A percentile compares a stretch with the other conserved stretches of the same genome.
These are phyloP conservation scores for Ceriops tagal DNA, from an alignment of 345 rosid genomes.

Conservation along the genomic window DNA sequence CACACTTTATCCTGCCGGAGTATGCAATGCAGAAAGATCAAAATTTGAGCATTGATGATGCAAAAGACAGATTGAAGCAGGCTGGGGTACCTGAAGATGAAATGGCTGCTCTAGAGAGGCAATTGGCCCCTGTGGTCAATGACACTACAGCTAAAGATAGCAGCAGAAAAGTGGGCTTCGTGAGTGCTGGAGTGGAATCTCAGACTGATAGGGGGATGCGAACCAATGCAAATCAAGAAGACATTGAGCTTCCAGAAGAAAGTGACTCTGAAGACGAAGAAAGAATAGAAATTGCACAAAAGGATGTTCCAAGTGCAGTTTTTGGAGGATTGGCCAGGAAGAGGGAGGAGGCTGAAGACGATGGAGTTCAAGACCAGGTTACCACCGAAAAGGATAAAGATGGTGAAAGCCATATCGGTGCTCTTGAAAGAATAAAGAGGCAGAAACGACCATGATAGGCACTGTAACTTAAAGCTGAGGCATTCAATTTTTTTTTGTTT, in stretches of 20 bases:
- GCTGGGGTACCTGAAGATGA: slow-evolving; percentile 88
- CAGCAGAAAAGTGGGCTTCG: slow-evolving; percentile 68
- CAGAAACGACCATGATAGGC: slow-evolving; percentile 34
- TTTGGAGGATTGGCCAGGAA: slow-evolving; percentile 71
- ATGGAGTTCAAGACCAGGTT: slow-evolving; percentile 14
- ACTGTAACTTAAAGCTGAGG: background rate
- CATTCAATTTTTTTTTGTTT: background rate
- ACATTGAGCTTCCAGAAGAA: slow-evolving; percentile 79
- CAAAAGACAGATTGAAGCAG: slow-evolving; percentile 76
- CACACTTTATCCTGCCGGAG: slow-evolving; percentile 85
- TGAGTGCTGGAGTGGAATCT: slow-evolving; percentile 80
- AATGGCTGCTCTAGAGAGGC: slow-evolving; percentile 89
- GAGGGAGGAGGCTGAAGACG: slow-evolving; percentile 50
- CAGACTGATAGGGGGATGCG: slow-evolving; percentile 47
- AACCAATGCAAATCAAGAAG: slow-evolving; percentile 55
- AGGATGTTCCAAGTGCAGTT: slow-evolving; percentile 77
- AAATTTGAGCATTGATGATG: slow-evolving; percentile 65
- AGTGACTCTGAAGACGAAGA: slow-evolving; percentile 74
- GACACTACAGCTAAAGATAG: slow-evolving; percentile 40
- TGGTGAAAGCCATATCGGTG: slow-evolving; percentile 56
- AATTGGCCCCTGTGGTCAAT: slow-evolving; percentile 52
- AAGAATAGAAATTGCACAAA: slow-evolving; percentile 64
- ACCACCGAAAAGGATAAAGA: slow-evolving; percentile 33
- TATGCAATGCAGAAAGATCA: slow-evolving; percentile 91
- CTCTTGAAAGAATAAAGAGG: slow-evolving; percentile 79